These are phyloP conservation scores for Serendipita sp. DNA, from an alignment of 1,284 basidiomycete genomes.

Conservation along the genomic window DNA sequence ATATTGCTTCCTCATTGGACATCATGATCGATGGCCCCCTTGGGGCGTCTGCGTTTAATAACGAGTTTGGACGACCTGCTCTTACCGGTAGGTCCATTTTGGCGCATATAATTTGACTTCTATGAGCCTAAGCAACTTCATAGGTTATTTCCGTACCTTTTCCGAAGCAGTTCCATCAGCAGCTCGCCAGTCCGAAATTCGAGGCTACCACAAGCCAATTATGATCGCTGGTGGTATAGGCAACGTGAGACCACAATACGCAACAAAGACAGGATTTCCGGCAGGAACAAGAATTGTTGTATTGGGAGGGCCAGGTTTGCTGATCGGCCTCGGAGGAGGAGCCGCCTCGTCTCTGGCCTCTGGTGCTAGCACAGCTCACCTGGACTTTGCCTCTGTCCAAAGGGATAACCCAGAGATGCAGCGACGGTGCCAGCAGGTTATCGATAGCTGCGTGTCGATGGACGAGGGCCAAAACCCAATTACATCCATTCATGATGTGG, in stretches of 20 bases:
- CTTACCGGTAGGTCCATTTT: conserved; percentile 38
- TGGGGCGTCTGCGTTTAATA: conserved; percentile 93
- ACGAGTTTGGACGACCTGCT: conserved; percentile 92
- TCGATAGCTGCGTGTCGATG: conserved; percentile 73
- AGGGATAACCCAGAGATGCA: conserved; percentile 99
- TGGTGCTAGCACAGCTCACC: conserved; percentile 73
- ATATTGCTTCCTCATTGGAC: conserved; percentile 87
- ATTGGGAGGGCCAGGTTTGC: conserved; percentile 90
- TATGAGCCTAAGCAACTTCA: conserved; percentile 7
- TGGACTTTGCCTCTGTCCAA: conserved; percentile 97
- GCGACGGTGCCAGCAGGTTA: conserved; percentile 91
- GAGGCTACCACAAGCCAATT: conserved; percentile 98
- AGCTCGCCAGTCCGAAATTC: conserved; percentile 42
- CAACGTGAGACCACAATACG: conserved; percentile 73
- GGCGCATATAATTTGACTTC: conserved; percentile 13
- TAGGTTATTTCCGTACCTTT: conserved; percentile 73
- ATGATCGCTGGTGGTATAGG: conserved; percentile 98
- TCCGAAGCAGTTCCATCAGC: conserved; percentile 48
- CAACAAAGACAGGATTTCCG: conserved; percentile 61
- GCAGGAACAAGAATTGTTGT: conserved; percentile 81
- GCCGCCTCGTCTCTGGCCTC: conserved; percentile 89
- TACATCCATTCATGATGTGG: conserved; percentile 95
- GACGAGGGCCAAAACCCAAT: conserved; percentile 61
- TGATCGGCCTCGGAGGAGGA: conserved; percentile 94
- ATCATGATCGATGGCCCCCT: conserved; percentile 97